phyloP scores from a whole-genome alignment of 192 early-diverging fungal genomes.

The Backusella mclennaniae region DNA sequence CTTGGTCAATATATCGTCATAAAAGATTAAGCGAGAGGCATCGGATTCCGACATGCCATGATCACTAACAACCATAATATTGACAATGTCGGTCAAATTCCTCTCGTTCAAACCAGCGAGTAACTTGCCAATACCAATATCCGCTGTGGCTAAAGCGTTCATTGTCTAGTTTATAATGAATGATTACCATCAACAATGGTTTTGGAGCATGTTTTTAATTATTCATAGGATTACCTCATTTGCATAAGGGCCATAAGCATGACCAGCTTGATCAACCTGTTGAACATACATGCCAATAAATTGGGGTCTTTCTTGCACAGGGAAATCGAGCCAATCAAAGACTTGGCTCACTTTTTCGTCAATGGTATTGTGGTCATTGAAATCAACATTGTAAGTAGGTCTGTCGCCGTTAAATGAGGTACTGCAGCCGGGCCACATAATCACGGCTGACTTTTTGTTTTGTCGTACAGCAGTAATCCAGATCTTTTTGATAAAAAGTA shows the following conservation, averaged over 20 bases:
- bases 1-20: slow-evolving; percentile 58
- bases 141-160: slow-evolving; percentile 47
- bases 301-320: slow-evolving; percentile 66
- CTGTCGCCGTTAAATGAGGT: slow-evolving; percentile 49
- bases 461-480: slow-evolving; percentile 88
- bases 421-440: slow-evolving; percentile 89
- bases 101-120: slow-evolving; percentile 51
- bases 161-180: neutral
- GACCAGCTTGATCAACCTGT: slow-evolving; percentile 78
- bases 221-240: slow-evolving; percentile 45
- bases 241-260: slow-evolving; percentile 69
- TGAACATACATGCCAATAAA: slow-evolving; percentile 78
- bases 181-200: too few relatives aligned
- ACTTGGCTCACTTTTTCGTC: slow-evolving; percentile 60
- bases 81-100: slow-evolving; percentile 64
- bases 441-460: slow-evolving; percentile 64
- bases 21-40: slow-evolving; percentile 58
- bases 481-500: slow-evolving; percentile 45
- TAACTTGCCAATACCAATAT: slow-evolving; percentile 60
- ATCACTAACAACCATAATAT: slow-evolving; percentile 71
- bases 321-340: slow-evolving; percentile 78
- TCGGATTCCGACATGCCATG: slow-evolving; percentile 81
- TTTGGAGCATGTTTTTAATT: too few relatives aligned
- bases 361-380: slow-evolving; percentile 41
- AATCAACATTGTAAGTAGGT: slow-evolving; percentile 73